These are phyloP conservation scores for Ilex asprella DNA, from an alignment of 257 asterid genomes.

Conservation along the genomic window DNA sequence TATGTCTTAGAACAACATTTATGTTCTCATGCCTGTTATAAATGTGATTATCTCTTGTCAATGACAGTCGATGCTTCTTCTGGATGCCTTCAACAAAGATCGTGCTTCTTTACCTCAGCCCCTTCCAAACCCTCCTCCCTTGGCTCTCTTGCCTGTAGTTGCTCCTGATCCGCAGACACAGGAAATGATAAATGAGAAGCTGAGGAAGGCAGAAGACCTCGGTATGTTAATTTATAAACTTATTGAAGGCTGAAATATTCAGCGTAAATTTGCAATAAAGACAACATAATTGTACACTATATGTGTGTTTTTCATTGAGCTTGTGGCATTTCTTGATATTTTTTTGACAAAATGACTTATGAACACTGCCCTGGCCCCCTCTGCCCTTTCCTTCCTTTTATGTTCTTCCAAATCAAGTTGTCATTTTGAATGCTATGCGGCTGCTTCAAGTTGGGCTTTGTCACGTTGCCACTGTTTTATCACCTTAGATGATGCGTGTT, in stretches of 20 bases:
- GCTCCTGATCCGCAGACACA: conserved; percentile 82
- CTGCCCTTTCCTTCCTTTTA: too few species aligned
- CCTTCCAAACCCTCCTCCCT: conserved; percentile 46
- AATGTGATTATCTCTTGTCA: conserved; percentile 14
- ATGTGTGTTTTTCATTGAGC: too few species aligned
- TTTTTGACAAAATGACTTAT: too few species aligned
- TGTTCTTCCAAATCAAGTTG: too few species aligned
- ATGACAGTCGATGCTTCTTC: conserved; percentile 79
- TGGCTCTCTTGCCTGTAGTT: conserved; percentile 60
- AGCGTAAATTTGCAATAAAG: too few species aligned
- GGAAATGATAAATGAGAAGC: conserved; percentile 91
- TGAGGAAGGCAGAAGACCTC: conserved; percentile 95
- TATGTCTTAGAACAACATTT: background rate
- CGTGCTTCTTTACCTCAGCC: conserved; percentile 96
- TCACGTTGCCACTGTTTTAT: too few species aligned
- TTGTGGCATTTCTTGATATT: too few species aligned
- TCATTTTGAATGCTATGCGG: too few species aligned
- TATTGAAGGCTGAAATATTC: background rate
- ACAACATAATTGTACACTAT: too few species aligned
- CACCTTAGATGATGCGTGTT: too few species aligned
- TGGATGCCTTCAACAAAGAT: conserved; percentile 99
- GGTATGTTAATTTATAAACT: conserved; percentile 36
- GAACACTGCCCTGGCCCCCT: too few species aligned
- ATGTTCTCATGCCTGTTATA: background rate
- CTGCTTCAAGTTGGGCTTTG: too few species aligned